Base-by-base conservation (phyloP, 2,329 filamentous ascomycete genomes). In the Talaromyces piceae region DNA sequence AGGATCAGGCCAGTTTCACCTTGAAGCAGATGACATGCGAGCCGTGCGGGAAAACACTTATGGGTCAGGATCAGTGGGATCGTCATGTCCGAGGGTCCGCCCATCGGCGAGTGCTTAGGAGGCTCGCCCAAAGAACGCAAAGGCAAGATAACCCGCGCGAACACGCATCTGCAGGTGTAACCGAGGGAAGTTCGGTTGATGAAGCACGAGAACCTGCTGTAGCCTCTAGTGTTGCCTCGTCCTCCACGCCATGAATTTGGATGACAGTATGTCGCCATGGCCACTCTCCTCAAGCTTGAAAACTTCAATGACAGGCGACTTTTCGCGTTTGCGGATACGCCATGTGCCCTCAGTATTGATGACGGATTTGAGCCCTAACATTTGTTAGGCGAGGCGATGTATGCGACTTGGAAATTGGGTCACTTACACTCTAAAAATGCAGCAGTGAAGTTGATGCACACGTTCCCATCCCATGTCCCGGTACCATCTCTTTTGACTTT, bases 381-480 rank as follows among this genome's bases (percentile, higher is more conserved):
- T 13, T 46, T 27, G 20, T 23, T 3, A 12, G 25, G 67, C 54
- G 66, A n/a, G 23, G 18, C 11, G 11, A 16, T 22, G 20, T 43
- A 13, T 25, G 12, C 13, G 23, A 22, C 25, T 22, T 20, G 25
- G 23, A 5, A 13, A 43, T 43, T 9, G 23, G 25, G n/a, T 12
- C 39, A 51, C 83, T 69, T 67, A 89, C 88, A 94, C 6, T 84
- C 83, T 13, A 97, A 69, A 59, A 97, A 88, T 0, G 72, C 76
- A 1, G 81, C 82, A 1, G 89, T 83, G 70, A 96, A 96, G 60
- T 95, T 95, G 63, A 97, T 93, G 64, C 91, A 96, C 58, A 87
- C 80, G 63, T 96, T 91, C 16, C 88, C 91, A 70, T 97, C 88
- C 93, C 93, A 98, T 44, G 79, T 81, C 2, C 76, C 75, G 26